phyloP scores from a whole-genome alignment of 1,139 yeast genomes.

The Debaryomyces sp. region DNA sequence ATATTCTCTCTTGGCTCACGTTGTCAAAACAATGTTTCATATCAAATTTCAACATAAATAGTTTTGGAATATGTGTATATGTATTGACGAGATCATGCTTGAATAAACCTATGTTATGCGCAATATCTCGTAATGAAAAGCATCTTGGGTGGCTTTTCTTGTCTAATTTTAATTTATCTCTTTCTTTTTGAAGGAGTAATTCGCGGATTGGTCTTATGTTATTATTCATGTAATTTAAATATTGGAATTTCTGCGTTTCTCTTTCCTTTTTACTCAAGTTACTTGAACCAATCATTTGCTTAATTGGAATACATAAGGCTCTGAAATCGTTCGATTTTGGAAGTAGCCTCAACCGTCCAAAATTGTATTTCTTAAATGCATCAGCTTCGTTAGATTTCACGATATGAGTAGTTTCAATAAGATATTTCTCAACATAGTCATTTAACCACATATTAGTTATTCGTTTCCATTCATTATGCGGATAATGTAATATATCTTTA shows the following conservation, averaged over 20 bases:
- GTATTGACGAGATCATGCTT: constrained; percentile 18
- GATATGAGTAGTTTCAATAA: constrained; percentile 18
- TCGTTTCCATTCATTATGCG: constrained; percentile 61
- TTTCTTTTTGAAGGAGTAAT: constrained; percentile 14
- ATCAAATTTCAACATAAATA: constrained; percentile 73
- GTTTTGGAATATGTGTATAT: constrained; percentile 29
- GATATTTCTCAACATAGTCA: constrained; percentile 36
- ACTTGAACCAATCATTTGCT: constrained; percentile 17
- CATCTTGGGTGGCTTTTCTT: constrained; percentile 26
- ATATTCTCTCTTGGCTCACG: constrained; percentile 55
- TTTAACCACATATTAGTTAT: constrained; percentile 45
- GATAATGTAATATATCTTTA: constrained; percentile 42
- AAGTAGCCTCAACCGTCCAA: constrained; percentile 46
- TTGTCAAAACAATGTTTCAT: constrained; percentile 80
- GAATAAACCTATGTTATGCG: constrained; percentile 18
- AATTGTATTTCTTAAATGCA: constrained; percentile 19
- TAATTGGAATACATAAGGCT: constrained; percentile 60
- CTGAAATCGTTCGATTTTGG: constrained; percentile 64
- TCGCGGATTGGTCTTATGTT: constrained; percentile 27
- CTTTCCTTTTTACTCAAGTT: constrained; percentile 10
- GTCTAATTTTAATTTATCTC: constrained; percentile 6
- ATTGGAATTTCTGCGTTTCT: constrained; percentile 18
- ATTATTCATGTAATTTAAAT: constrained; percentile 19
- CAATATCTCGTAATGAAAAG: constrained; percentile 30
- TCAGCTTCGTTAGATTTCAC: constrained; percentile 8